Percentiles rank a stretch among this genome's conserved stretches.
Conservation (phyloP, 306 rosid species). For the Cicer bijugum region DNA sequence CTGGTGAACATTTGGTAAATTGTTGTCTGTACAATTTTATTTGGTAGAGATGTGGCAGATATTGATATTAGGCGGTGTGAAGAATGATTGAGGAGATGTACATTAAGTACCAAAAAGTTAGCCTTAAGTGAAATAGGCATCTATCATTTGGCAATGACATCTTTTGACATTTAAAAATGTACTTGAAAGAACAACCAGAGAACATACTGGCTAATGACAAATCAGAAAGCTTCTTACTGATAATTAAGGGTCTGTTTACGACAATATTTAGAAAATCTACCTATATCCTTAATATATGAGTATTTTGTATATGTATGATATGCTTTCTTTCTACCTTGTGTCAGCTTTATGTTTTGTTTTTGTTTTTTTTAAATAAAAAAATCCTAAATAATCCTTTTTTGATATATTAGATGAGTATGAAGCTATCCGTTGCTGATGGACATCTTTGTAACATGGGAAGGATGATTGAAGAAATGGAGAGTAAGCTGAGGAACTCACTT, state of each 20-base stretch:
- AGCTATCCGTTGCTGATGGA: constrained; percentile 78
- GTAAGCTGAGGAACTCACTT: constrained; percentile 92
- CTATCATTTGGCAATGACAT: constrained; percentile 4
- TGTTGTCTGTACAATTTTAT: constrained; percentile 11
- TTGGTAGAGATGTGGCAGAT: not conserved
- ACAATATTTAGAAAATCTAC: not conserved
- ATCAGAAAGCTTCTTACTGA: constrained; percentile 12
- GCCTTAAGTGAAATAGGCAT: constrained; percentile 9
- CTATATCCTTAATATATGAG: not conserved
- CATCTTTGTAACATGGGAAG: constrained; percentile 97
- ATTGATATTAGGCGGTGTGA: not conserved
- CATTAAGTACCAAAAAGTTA: constrained; percentile 8
- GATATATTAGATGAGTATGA: constrained; percentile 79
- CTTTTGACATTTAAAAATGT: constrained; percentile 1
- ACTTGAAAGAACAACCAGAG: constrained; percentile 4
- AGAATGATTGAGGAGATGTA: not conserved
- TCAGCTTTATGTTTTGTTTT: not conserved
- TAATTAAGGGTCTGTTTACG: constrained; percentile 12
- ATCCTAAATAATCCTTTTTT: constrained; percentile 23
- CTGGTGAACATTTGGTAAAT: constrained; percentile 6
- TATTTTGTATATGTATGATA: constrained; percentile 3
- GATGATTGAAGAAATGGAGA: constrained; percentile 99
- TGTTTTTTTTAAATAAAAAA: not conserved
- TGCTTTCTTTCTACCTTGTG: constrained; percentile 6
- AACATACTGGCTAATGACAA: not conserved